Base-by-base conservation (phyloP, 805 yeast genomes). In the Kodamaea jinghongensis region DNA sequence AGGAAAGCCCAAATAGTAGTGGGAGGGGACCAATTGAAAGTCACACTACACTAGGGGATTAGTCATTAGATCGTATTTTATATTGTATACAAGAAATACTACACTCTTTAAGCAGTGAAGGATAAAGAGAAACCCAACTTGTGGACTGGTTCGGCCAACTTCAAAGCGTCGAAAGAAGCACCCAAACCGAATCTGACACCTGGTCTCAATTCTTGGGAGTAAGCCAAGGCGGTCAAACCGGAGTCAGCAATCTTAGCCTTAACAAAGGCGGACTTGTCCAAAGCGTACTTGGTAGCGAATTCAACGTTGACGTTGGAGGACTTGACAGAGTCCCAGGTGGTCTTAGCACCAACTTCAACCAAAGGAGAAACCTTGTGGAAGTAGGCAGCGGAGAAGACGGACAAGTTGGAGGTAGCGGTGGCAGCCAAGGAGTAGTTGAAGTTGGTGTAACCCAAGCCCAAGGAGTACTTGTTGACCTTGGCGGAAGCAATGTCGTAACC, bases 321-420 rank as follows among this genome's bases (percentile, higher is more conserved):
- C 65, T 86, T 77, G 53, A 89, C 79, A 49, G 96, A 81, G 75
- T 89, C 96, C 81, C 91, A 87, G 52, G 93, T 82, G 59, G 96
- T 96, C 78, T 86, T 90, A 61, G 97, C 96, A 75, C 97, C 99
- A 58, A 89, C 96, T 79, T 93, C 96, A 56, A 91, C 87, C 56
- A 74, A 70, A 52, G 95, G 86, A 56, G 89, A 79, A 49, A 93
- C 95, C 71, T 79, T 85, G 83, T 93, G 97, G 88, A 81, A 93
- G 82, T 90, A 89, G 55, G 96, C 91, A 56, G 96, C 96, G 47
- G 95, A 76, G 78, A 85, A 86, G 56, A 89, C 82, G 46, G 89
- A 79, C 63, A 90, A 78, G 79, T 89, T 86, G 75, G 83, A 78
- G 63, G 87, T 76, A 57, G 93, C 88, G 50, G 87, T 75, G 52